These are phyloP conservation scores for Glycine soja DNA, from an alignment of 306 rosid genomes.

Conservation along the genomic window DNA sequence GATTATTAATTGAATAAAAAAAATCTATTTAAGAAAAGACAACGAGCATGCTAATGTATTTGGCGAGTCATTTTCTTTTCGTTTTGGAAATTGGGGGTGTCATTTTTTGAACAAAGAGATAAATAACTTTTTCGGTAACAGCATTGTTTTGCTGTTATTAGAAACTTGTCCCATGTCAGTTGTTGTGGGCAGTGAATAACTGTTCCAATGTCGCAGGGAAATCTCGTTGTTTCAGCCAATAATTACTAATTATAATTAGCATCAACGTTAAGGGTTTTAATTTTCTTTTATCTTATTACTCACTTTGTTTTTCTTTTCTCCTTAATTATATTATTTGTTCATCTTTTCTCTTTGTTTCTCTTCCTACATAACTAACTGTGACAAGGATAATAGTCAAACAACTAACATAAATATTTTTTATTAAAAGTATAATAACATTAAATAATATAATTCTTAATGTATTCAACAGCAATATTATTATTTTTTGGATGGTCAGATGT, in stretches of 20 bases:
- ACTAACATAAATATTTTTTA: too few relatives aligned
- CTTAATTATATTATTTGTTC: too few relatives aligned
- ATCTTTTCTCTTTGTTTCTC: too few relatives aligned
- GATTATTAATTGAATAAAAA: background rate
- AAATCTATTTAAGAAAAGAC: background rate
- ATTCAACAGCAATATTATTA: background rate
- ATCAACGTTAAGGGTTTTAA: background rate
- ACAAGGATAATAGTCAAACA: too few relatives aligned
- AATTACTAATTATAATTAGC: background rate
- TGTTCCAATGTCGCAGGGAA: slow-evolving; percentile 22
- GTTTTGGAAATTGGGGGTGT: slow-evolving; percentile 22
- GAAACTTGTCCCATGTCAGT: slow-evolving; percentile 21
- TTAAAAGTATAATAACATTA: too few relatives aligned
- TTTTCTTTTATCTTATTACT: too few relatives aligned
- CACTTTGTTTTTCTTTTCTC: too few relatives aligned
- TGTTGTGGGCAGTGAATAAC: slow-evolving; percentile 23
- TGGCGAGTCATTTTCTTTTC: slow-evolving; percentile 20
- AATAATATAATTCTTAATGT: too few relatives aligned
- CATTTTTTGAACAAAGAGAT: background rate
- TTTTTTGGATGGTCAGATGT: slow-evolving; percentile 64
- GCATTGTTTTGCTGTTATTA: slow-evolving; percentile 23
- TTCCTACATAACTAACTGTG: too few relatives aligned
- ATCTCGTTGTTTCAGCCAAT: background rate
- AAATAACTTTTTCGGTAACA: slow-evolving; percentile 27
- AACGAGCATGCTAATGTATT: background rate